Percentiles rank a stretch among this genome's conserved stretches.
phyloP scores from a whole-genome alignment of 441 rosid species.

The Rhodomyrtus psidioides region DNA sequence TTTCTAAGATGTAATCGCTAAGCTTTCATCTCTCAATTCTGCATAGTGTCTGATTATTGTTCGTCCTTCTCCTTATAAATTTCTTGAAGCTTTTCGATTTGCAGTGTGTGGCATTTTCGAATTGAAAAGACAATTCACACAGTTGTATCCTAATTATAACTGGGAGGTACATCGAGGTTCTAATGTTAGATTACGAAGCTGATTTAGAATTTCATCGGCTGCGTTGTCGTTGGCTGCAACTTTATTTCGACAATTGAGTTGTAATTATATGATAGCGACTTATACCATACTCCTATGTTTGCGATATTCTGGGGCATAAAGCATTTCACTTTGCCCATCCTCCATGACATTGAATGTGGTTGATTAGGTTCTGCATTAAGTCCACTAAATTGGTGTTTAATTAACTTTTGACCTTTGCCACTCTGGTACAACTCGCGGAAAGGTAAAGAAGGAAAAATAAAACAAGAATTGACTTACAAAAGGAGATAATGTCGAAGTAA shows the following conservation, averaged over 20 bases:
- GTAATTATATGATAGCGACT: not conserved
- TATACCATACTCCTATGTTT: not conserved
- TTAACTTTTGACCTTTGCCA: not conserved
- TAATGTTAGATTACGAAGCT: not conserved
- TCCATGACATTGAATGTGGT: not conserved
- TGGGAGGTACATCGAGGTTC: not conserved
- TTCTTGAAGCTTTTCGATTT: not conserved
- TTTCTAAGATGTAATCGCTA: not conserved
- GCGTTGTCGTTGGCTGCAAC: accelerated
- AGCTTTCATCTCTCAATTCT: not conserved
- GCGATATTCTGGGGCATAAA: not conserved
- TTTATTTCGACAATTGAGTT: not conserved
- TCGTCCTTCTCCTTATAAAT: not conserved
- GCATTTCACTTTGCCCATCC: not conserved
- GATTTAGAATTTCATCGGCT: not conserved
- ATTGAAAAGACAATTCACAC: not conserved
- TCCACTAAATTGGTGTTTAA: not conserved
- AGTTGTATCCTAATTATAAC: not conserved
- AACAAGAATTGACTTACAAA: too few relatives aligned
- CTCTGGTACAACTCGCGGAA: not conserved
- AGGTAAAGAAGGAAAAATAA: too few relatives aligned
- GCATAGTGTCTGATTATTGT: not conserved
- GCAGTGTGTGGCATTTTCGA: not conserved
- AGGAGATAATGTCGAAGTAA: too few relatives aligned
- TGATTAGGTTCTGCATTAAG: not conserved